Base-by-base conservation (phyloP, 257 asterid species). In the Nyctanthes arbortristis region DNA sequence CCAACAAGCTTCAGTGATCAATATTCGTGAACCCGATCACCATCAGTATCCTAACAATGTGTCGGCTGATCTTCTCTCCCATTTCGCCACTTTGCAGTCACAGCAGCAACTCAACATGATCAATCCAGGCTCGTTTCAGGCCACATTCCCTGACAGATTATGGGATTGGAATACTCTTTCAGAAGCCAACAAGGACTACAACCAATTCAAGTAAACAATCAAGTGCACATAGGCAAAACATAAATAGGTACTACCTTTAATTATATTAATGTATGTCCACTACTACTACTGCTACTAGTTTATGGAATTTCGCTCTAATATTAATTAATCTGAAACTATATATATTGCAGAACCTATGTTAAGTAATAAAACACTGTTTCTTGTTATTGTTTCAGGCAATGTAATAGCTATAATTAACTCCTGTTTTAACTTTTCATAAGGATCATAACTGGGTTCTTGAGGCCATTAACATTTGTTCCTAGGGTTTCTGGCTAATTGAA, bases 81-180 rank as follows among this genome's bases (percentile, higher is more conserved):
- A 81, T 34, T 55, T 76, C 67, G 49, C 81, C 22, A 63, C 72
- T 30, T 35, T 72, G 82, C 81, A 69, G 54, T 82, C 73, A n/a
- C 68, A 28, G 37, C 85, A 71, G 34, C 69, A 66, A 18, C 70
- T 72, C 16, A 73, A 74, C 52, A 60, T 63, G 69, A 67, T 71
- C 1, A 81, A 52, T 1, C 71, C 85, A 31, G 84, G 82, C 3
- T 31, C 90, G 9, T 36, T 73, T 66, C 91, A 67, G 68, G 78
- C 77, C 4, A 73, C 77, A 24, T 84, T 79, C 59, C 35, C 88
- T 0, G 96, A 88, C 34, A 80, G 91, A 64, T 61, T 90, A 78
- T 93, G 98, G 98, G 98, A 90, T 39, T 93, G 98, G 98, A 89
- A 36, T 72, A 80, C 78, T 16, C 63, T 79, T 10, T 29, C 78